Percentiles rank a stretch among this genome's conserved stretches.
Conservation (phyloP, 208 protist genomes). For the Naegleria fowleri region DNA sequence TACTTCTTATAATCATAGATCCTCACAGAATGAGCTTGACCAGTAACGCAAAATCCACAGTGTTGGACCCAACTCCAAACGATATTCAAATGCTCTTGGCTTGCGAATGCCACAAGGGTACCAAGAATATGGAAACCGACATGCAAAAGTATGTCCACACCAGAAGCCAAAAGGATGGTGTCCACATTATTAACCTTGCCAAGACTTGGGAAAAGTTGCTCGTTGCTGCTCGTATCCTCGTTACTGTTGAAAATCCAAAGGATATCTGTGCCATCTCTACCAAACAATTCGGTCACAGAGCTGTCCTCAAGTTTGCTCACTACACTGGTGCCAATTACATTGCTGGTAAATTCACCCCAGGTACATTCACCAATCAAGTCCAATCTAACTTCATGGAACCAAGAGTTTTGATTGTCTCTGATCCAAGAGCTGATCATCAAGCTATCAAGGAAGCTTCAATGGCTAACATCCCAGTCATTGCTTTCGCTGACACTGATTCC, state of each 20-base stretch:
- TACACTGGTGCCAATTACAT: conserved; percentile 83
- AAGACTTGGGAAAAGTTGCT: conserved; percentile 98
- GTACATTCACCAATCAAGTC: conserved; percentile 98
- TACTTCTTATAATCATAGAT: too few species aligned
- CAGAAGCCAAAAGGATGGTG: conserved; percentile 10
- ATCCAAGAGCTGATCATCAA: conserved; percentile 93
- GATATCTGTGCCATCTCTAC: conserved; percentile 93
- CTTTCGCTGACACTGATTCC: conserved; percentile 96
- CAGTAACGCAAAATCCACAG: not conserved
- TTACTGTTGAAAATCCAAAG: conserved; percentile 94
- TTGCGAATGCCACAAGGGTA: conserved; percentile 90
- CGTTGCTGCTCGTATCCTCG: conserved; percentile 95
- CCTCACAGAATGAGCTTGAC: not conserved
- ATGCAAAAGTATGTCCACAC: conserved; percentile 84
- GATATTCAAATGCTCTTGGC: conserved; percentile 95
- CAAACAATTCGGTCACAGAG: conserved; percentile 85
- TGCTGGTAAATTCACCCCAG: conserved; percentile 91
- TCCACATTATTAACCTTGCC: conserved; percentile 93
- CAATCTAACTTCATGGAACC: conserved; percentile 96
- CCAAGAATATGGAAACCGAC: conserved; percentile 78
- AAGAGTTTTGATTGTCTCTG: conserved; percentile 93
- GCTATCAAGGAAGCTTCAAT: conserved; percentile 91
- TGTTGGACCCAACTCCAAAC: conserved; percentile 49
- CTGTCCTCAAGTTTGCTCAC: conserved; percentile 95
- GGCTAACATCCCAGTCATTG: conserved; percentile 98